Conservation (phyloP, 2,329 filamentous ascomycete species). For the Trichoderma breve region DNA sequence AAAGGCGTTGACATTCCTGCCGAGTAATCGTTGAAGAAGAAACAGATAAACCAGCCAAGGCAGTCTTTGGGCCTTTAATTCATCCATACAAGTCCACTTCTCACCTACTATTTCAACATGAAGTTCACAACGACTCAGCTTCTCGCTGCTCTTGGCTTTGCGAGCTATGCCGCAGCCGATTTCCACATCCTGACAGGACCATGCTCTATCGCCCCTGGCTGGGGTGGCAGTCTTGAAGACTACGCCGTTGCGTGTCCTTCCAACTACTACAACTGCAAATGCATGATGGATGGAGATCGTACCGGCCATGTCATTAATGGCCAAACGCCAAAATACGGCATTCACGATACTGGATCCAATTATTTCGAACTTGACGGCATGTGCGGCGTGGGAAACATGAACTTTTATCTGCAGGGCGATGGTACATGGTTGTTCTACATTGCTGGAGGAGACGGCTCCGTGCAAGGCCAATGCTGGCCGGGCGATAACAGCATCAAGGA, state of each 20-base stretch:
- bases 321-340: not conserved
- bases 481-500: not conserved
- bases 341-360: not conserved
- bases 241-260: not conserved
- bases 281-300: not conserved
- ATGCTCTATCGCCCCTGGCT: slow-evolving; percentile 7
- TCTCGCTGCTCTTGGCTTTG: not conserved
- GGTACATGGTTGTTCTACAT: slow-evolving; percentile 4
- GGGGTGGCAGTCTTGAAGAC: not conserved
- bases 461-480: not conserved
- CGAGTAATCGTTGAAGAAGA: not conserved
- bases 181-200: slow-evolving; percentile 1
- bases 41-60: not conserved
- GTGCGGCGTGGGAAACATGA: slow-evolving; percentile 1
- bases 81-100: not conserved
- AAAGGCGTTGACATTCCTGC: not conserved
- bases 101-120: not conserved
- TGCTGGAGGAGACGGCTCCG: not conserved
- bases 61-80: not conserved
- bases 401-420: slow-evolving; percentile 6
- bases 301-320: not conserved
- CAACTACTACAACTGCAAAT: slow-evolving; percentile 1
- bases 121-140: not conserved
- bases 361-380: slow-evolving; percentile 2
- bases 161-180: not conserved